Evolutionary conservation across 768 basidiomycete genomes (phyloP), one percentile per base, ranked within the genome.

Genomic region (Rhodotorula diobovata): DNA sequence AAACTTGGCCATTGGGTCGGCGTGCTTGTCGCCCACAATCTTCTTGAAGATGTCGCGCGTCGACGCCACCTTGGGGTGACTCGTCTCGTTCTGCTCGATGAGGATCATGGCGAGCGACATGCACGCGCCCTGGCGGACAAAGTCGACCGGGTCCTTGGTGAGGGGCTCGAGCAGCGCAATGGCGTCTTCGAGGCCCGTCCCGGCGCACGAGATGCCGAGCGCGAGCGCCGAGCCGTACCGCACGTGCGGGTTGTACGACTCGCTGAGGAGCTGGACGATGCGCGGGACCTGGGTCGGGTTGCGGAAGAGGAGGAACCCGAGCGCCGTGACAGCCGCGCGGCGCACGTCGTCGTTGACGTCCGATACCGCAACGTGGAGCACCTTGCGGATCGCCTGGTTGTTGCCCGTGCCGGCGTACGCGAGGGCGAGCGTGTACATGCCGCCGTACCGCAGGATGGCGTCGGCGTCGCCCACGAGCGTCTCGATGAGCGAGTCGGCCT

Each of bases 211-310:
- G 77, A 99, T 93, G 73, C 96, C 96, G 34, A 99, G 84, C 32
- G 96, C 96, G 43, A 99, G 85, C 10, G 95, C 96, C 39, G 94
- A 93, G 74, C 95, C 95, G 72, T 95, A 97, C 54, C 96, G 87
- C 34, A 99, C 96, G 79, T 98, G 95, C 23, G 96, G 96, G 79
- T 98, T 99, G 81, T 99, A 99, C 77, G 93, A 95, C 83, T 99
- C 96, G 74, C 91, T 93, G 62, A 99, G 83, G 25, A 99, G 85
- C 79, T 99, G 96, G 12, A 99, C 96, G 69, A 98, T 91, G 56
- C 96, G 85, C 30, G 96, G 96, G 4, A 99, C 94, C 83, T 97
- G 94, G 21, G 87, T 86, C 21, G 96, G 94, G 80, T 90, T 96
- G 82, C 97, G 93, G 86, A 95, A 99, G 39, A 99, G 85, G 67